Conservation (phyloP, 768 basidiomycete species). For the Russula sp. region DNA sequence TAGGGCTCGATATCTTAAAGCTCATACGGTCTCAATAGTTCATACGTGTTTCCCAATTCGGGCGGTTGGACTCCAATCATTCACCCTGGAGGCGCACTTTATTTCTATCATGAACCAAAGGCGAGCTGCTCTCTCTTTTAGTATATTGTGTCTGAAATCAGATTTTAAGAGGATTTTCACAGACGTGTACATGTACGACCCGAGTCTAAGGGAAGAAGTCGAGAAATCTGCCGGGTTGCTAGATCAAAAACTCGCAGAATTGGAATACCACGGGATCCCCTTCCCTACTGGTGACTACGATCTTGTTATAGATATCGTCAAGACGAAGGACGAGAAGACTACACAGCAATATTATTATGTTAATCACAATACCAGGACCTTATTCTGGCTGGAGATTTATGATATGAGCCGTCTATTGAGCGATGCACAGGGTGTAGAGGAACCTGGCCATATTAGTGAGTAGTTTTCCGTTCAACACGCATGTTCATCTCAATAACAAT, state of each 20-base stretch:
- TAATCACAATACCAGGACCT: conserved; percentile 4
- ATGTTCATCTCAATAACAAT: not conserved
- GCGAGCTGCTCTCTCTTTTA: not conserved
- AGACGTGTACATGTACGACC: conserved; percentile 24
- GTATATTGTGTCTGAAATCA: not conserved
- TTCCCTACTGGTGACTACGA: not conserved
- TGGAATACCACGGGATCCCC: not conserved
- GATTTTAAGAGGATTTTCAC: conserved; percentile 12
- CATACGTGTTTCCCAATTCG: not conserved
- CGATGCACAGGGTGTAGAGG: not conserved
- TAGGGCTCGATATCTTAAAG: not conserved
- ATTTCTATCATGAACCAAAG: conserved; percentile 11
- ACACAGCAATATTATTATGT: conserved; percentile 19
- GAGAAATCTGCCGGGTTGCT: not conserved
- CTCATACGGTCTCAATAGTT: conserved; percentile 7
- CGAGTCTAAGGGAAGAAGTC: conserved; percentile 3
- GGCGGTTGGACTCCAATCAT: conserved; percentile 4
- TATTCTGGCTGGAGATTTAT: conserved; percentile 16
- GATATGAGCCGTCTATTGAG: not conserved
- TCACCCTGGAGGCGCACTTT: conserved; percentile 15
- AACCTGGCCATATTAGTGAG: conserved; percentile 20
- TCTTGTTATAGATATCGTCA: conserved; percentile 15
- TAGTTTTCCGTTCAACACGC: not conserved
- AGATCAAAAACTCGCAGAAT: not conserved
- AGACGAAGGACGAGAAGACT: not conserved